These are phyloP conservation scores for Boletus rubropictus DNA, from an alignment of 768 basidiomycete genomes.

Conservation along the genomic window DNA sequence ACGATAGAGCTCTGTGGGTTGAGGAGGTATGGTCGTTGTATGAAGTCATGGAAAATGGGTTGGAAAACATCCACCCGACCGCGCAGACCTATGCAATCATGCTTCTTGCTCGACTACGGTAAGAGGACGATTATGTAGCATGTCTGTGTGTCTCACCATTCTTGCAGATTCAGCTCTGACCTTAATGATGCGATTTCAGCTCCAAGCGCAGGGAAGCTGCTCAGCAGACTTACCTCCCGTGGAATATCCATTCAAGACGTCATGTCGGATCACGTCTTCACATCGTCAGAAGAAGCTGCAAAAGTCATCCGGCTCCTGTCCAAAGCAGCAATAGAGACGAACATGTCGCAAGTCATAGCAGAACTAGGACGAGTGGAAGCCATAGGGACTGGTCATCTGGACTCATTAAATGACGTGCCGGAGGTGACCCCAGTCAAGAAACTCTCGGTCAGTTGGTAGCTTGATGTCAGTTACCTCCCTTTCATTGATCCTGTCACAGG, in stretches of 20 bases:
- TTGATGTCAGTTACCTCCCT: not conserved
- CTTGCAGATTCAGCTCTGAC: slow-evolving; percentile 36
- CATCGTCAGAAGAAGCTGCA: slow-evolving; percentile 49
- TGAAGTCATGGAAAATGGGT: slow-evolving; percentile 44
- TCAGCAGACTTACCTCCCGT: slow-evolving; percentile 43
- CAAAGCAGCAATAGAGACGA: slow-evolving; percentile 52
- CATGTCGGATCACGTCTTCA: slow-evolving; percentile 52
- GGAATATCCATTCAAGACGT: slow-evolving; percentile 47
- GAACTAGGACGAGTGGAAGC: slow-evolving; percentile 54
- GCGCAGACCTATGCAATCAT: slow-evolving; percentile 63
- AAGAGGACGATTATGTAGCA: slow-evolving; percentile 12
- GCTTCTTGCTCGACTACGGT: slow-evolving; percentile 56
- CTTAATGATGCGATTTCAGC: slow-evolving; percentile 14
- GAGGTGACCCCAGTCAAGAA: slow-evolving; percentile 57
- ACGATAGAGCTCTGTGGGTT: slow-evolving; percentile 49
- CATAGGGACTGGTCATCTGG: slow-evolving; percentile 35
- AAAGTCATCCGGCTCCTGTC: slow-evolving; percentile 53
- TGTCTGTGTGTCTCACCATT: slow-evolving; percentile 10
- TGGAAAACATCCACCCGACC: slow-evolving; percentile 46
- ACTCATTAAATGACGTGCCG: slow-evolving; percentile 48
- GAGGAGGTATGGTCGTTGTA: slow-evolving; percentile 60
- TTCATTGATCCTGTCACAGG: slow-evolving; percentile 6
- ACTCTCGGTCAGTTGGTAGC: slow-evolving; percentile 32
- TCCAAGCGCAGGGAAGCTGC: slow-evolving; percentile 28
- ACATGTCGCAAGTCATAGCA: slow-evolving; percentile 43